These are phyloP conservation scores for Candida tammaniensis DNA, from an alignment of 805 yeast species.

Conservation along the genomic window DNA sequence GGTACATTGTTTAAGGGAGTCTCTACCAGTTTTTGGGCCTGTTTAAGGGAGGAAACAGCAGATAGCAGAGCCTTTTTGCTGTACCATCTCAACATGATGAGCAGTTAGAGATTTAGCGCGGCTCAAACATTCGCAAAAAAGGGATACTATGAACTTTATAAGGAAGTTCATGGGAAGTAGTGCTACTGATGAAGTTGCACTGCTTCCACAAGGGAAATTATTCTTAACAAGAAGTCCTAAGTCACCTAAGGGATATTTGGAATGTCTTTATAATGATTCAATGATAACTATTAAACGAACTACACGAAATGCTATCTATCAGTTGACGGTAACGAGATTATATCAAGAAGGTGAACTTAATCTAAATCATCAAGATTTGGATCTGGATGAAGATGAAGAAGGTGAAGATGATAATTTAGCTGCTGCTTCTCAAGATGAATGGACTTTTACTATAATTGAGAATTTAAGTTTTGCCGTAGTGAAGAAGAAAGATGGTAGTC, in stretches of 20 bases:
- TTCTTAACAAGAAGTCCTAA: constrained; percentile 68
- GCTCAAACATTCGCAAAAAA: too few species aligned
- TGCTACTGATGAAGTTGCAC: constrained; percentile 58
- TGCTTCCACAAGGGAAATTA: constrained; percentile 77
- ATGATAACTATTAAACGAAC: constrained; percentile 69
- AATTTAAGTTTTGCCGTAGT: constrained; percentile 54
- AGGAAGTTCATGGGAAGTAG: constrained; percentile 59
- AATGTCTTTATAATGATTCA: constrained; percentile 80
- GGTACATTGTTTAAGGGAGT: too few species aligned
- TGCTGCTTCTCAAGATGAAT: constrained; percentile 52
- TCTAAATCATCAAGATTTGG: constrained; percentile 36
- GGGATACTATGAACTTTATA: constrained; percentile 69
- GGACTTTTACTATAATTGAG: constrained; percentile 65
- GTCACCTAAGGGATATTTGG: constrained; percentile 85
- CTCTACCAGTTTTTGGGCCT: too few species aligned
- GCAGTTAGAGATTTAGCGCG: too few species aligned
- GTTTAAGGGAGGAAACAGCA: too few species aligned
- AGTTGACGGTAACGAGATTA: constrained; percentile 66
- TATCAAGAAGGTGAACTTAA: constrained; percentile 66
- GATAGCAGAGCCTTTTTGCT: too few species aligned
- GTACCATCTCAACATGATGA: too few species aligned
- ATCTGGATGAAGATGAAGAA: constrained; percentile 32
- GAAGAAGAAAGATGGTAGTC: constrained; percentile 45
- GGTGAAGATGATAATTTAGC: constrained; percentile 23
- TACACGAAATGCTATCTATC: constrained; percentile 62